These are phyloP conservation scores for Leccinum incarnatum DNA, from an alignment of 768 basidiomycete species.

Conservation along the genomic window DNA sequence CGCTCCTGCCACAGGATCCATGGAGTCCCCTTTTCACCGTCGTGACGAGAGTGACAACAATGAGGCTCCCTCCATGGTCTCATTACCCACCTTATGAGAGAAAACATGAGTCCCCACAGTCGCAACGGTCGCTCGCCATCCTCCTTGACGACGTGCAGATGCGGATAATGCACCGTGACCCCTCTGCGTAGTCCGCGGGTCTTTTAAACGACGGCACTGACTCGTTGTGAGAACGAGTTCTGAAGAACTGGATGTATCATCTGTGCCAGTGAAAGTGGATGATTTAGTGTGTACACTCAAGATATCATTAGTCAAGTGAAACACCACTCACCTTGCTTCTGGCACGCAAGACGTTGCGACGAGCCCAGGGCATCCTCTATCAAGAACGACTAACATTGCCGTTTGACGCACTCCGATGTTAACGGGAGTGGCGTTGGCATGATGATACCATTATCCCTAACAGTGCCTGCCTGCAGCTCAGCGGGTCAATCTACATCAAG, in stretches of 20 bases:
- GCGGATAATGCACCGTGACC: conserved; percentile 76
- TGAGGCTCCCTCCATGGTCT: too few species aligned
- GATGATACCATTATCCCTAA: conserved; percentile 50
- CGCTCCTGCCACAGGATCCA: too few species aligned
- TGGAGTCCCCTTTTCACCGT: too few species aligned
- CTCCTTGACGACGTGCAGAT: conserved; percentile 95
- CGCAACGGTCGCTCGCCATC: conserved; percentile 78
- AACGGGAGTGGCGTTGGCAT: conserved; percentile 86
- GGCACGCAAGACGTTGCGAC: conserved; percentile 79
- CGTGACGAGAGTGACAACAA: too few species aligned
- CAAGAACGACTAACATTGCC: conserved; percentile 78
- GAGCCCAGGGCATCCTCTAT: conserved; percentile 97
- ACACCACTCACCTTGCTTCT: conserved; percentile 78
- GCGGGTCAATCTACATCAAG: conserved; percentile 3
- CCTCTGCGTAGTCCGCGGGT: conserved; percentile 93
- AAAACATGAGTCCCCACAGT: not conserved
- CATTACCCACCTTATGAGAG: too few species aligned
- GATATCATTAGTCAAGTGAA: not conserved
- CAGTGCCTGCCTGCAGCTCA: conserved; percentile 70
- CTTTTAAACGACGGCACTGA: conserved; percentile 92
- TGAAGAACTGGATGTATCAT: conserved; percentile 84
- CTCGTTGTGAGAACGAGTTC: conserved; percentile 92
- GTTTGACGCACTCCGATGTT: conserved; percentile 90
- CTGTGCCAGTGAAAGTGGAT: conserved; percentile 36
- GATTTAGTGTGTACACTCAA: not conserved